Evolutionary conservation across 2,329 filamentous ascomycete genomes (phyloP).

Genomic region (Fusarium equiseti): DNA sequence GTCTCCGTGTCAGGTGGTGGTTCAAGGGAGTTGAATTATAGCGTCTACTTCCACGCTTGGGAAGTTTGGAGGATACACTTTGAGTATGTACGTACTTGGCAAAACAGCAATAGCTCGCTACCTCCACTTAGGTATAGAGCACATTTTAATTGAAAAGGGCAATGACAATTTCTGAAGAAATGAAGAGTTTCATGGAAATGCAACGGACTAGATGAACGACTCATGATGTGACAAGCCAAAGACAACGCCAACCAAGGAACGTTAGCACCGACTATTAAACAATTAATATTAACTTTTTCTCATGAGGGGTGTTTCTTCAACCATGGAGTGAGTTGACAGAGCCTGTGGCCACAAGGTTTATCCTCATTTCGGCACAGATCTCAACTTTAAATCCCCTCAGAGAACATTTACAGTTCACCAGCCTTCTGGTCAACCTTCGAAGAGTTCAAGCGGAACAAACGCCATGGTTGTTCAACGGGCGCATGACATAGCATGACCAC

Average conservation of each 20-base stretch:
- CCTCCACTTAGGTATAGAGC: conserved; percentile 34
- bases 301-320: neutral
- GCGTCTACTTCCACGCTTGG: conserved; percentile 7
- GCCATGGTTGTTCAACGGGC: conserved; percentile 1
- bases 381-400: conserved; percentile 26
- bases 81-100: conserved; percentile 42
- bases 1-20: conserved; percentile 5
- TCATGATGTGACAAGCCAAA: conserved; percentile 15
- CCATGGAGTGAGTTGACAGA: neutral
- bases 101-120: conserved; percentile 37
- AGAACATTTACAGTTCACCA: conserved; percentile 13
- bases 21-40: conserved; percentile 5
- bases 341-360: conserved; percentile 13
- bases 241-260: neutral
- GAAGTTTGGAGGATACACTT: conserved; percentile 31
- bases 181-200: conserved; percentile 16
- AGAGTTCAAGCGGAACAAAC: neutral
- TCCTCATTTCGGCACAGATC: conserved; percentile 24
- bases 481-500: conserved; percentile 1
- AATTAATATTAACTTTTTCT: conserved; percentile 1
- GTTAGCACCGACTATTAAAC: conserved; percentile 12
- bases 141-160: conserved; percentile 37
- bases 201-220: neutral
- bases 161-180: conserved; percentile 35
- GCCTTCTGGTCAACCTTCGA: conserved; percentile 5